Evolutionary conservation across 2,329 filamentous ascomycete species (phyloP).

Genomic region (Claviceps cyperi): DNA sequence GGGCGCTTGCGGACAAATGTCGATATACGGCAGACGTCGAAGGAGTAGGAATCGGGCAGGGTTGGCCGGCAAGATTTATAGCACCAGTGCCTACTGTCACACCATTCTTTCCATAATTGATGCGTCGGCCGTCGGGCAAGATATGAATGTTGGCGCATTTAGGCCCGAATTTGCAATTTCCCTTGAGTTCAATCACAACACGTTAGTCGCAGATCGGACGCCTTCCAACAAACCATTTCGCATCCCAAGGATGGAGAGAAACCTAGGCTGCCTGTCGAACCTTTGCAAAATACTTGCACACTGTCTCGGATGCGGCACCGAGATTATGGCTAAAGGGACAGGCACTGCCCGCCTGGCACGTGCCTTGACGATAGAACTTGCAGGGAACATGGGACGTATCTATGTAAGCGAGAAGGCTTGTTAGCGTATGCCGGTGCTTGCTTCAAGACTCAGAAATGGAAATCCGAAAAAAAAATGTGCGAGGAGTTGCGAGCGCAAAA

Average conservation of each 20-base stretch:
- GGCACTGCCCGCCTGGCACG: constrained; percentile 88
- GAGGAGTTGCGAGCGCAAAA: too few relatives aligned
- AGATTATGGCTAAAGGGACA: constrained; percentile 95
- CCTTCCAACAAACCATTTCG: too few relatives aligned
- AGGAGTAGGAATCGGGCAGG: constrained; percentile 29
- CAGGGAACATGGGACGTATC: constrained; percentile 95
- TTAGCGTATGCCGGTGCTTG: neutral
- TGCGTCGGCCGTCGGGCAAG: constrained; percentile 79
- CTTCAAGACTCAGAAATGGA: too few relatives aligned
- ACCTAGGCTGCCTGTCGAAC: constrained; percentile 31
- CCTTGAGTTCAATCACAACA: constrained; percentile 33
- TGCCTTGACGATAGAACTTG: constrained; percentile 97
- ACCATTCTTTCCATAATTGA: constrained; percentile 64
- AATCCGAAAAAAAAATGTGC: too few relatives aligned
- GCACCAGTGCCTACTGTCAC: constrained; percentile 47
- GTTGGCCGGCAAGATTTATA: constrained; percentile 50
- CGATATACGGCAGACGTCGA: constrained; percentile 29
- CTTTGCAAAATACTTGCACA: constrained; percentile 99
- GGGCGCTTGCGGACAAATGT: constrained; percentile 51
- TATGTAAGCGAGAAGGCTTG: constrained; percentile 21
- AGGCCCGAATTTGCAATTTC: constrained; percentile 96
- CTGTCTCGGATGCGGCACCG: constrained; percentile 67
- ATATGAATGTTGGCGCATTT: constrained; percentile 97
- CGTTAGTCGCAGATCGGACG: neutral
- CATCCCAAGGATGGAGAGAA: neutral